These are phyloP conservation scores for Talaromyces sp. DNA, from an alignment of 2,329 filamentous ascomycete genomes.

Conservation along the genomic window DNA sequence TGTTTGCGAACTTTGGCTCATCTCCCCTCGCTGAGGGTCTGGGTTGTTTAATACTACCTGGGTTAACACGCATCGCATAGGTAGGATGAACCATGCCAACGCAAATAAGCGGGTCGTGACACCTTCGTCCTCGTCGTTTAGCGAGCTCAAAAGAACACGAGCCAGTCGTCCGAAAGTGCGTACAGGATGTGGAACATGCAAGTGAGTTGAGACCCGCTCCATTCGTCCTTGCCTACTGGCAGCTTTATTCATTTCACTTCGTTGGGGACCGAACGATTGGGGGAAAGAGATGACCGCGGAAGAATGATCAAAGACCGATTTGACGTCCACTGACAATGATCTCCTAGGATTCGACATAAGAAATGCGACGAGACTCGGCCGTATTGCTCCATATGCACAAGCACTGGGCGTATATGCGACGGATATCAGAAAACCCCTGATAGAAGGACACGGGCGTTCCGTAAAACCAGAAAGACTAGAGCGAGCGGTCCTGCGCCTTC, in stretches of 20 bases:
- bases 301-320: not conserved
- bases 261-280: no score
- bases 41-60: no score
- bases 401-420: constrained; percentile 25
- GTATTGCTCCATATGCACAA: constrained; percentile 21
- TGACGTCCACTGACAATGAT: not conserved
- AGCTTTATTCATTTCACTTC: no score
- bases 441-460: constrained; percentile 15
- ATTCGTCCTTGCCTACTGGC: no score
- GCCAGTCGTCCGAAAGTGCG: constrained; percentile 17
- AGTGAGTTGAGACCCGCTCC: no score
- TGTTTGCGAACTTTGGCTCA: not conserved
- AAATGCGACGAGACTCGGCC: constrained; percentile 18
- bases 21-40: not conserved
- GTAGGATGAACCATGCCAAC: not conserved
- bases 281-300: no score
- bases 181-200: constrained; percentile 17
- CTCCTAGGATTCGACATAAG: constrained; percentile 19
- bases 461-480: no score
- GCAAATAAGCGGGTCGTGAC: not conserved
- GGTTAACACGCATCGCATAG: no score
- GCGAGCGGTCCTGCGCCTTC: no score
- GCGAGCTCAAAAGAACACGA: constrained; percentile 12
- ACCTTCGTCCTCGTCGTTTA: constrained; percentile 15
- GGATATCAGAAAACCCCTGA: constrained; percentile 12